Base-by-base conservation (phyloP, 768 basidiomycete species). In the Pisolithus microcarpus region DNA sequence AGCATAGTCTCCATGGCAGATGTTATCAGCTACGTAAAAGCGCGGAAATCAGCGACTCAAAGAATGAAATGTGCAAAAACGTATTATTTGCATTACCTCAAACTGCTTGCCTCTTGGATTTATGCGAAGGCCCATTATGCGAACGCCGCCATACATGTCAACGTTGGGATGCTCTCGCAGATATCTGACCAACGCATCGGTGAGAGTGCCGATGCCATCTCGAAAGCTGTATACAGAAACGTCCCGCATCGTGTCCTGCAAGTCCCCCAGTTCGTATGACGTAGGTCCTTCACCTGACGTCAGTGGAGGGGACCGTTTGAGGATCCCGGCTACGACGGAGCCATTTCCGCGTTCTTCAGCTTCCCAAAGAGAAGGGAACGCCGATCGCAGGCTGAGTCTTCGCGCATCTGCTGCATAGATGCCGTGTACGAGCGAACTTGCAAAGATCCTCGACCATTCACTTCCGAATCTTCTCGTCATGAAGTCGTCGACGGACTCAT, bases 391-490 rank as follows among this genome's bases (percentile, higher is more conserved):
- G 52, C 88, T 90, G 16, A 98, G 68, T 38, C 71, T 59, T 2
- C 87, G 71, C 2, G 92, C 79, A 59, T 95, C 91, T 0, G 91
- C 81, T 1, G 91, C 92, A 63, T 97, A 97, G 50, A 98, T 87
- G 0, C 95, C 95, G 60, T 96, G 94, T 1, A 92, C 81, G 52
- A 96, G 71, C 0, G 94, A 85, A 31, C 76, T 90, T 62, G 87
- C 82, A 49, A 97, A 75, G 3, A 78, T 75, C 15, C 81, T 77
- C 1, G 94, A 91, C 58, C 94, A 79, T 2, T 73, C 66, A 6
- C 73, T 64, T 0, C 91, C 89, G 51, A 96, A 87, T 21, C 90
- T 74, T 11, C 89, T 75, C 0, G 78, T 64, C 50, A 97, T 63
- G 56, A 98, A 88, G 0, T 79, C 66, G 55, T 97, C 84, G 7